Percentiles rank a stretch among this genome's conserved stretches.
Conservation (phyloP, 116 monocot genomes). For the Trichopus zeylanicus region DNA sequence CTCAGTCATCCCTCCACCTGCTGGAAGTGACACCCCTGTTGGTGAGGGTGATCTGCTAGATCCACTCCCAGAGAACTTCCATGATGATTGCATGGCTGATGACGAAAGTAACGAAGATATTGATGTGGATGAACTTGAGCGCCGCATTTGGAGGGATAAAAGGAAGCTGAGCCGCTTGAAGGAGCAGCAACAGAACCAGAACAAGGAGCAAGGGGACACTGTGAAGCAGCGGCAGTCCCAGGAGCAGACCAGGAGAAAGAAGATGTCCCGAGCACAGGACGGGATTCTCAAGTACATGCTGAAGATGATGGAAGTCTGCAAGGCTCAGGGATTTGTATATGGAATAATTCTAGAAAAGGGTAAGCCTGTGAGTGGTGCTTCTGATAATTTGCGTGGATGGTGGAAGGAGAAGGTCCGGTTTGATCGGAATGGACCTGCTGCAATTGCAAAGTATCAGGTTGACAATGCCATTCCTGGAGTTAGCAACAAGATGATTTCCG, state of each 20-base stretch:
- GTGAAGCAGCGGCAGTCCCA: conserved; percentile 50
- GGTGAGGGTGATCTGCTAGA: conserved; percentile 13
- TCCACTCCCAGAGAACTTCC: conserved; percentile 11
- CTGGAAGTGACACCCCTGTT: not conserved
- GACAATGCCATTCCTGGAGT: conserved; percentile 30
- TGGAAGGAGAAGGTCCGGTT: conserved; percentile 84
- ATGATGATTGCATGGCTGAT: conserved; percentile 13
- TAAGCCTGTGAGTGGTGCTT: conserved; percentile 65
- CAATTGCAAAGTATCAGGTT: conserved; percentile 45
- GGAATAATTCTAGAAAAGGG: conserved; percentile 76
- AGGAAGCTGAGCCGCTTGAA: conserved; percentile 42
- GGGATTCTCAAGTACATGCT: conserved; percentile 81
- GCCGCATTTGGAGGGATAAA: conserved; percentile 66
- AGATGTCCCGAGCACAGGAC: conserved; percentile 69
- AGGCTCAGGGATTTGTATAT: conserved; percentile 77
- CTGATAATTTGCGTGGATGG: conserved; percentile 73
- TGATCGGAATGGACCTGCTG: conserved; percentile 62
- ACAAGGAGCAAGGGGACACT: conserved; percentile 21
- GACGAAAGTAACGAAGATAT: conserved; percentile 54
- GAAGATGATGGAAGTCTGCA: conserved; percentile 85
- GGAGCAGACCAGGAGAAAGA: conserved; percentile 58
- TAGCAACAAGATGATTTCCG: conserved; percentile 15
- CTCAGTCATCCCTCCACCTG: not conserved
- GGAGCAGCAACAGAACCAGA: conserved; percentile 39
- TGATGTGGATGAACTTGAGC: conserved; percentile 57